These are phyloP conservation scores for Paraconiothyrium brasiliense DNA, from an alignment of 2,329 filamentous ascomycete species.

Conservation along the genomic window DNA sequence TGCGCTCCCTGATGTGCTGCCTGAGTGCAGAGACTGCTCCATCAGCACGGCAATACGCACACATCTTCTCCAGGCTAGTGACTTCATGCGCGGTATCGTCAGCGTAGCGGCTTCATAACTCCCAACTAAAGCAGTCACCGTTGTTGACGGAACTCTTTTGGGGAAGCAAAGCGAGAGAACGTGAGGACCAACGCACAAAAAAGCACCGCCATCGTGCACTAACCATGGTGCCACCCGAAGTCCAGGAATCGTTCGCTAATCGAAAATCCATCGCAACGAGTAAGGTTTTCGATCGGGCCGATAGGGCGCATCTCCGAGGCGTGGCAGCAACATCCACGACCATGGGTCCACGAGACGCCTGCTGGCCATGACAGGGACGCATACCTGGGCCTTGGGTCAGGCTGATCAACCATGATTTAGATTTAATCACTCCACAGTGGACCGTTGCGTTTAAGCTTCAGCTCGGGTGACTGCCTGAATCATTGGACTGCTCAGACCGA, in stretches of 20 bases:
- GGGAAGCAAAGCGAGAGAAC: not conserved
- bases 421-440: not conserved
- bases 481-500: not conserved
- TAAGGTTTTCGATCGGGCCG: not conserved
- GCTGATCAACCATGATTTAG: not conserved
- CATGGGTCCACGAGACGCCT: not conserved
- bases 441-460: not conserved
- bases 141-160: conserved; percentile 2
- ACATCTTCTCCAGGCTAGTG: not conserved
- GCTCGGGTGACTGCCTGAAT: not conserved
- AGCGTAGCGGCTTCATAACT: not conserved
- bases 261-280: not conserved
- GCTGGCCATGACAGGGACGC: not conserved
- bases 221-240: not conserved
- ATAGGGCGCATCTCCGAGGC: not conserved
- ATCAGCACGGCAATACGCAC: not conserved
- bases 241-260: conserved; percentile 4
- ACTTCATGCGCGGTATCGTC: not conserved
- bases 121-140: not conserved
- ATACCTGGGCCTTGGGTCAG: not conserved
- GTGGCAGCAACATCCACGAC: not conserved
- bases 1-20: not conserved
- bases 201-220: not conserved
- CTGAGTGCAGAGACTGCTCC: not conserved
- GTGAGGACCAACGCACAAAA: not conserved